Percentiles rank a stretch among this genome's conserved stretches.
phyloP scores from a whole-genome alignment of 768 basidiomycete species.

The Trametes maxima region DNA sequence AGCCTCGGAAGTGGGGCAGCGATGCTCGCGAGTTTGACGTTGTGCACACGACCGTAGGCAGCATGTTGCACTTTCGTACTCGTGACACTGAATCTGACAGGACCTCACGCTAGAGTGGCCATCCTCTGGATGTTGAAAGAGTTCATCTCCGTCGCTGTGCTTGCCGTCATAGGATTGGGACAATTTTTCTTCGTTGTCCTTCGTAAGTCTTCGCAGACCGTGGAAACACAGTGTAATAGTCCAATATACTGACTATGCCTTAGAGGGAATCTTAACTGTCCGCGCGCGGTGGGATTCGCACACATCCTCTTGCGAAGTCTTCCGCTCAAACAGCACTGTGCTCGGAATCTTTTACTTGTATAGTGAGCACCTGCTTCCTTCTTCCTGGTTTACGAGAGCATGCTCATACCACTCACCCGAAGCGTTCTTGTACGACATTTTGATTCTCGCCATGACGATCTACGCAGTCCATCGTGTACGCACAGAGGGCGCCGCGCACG shows the following conservation, averaged over 20 bases:
- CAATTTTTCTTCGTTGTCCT: background rate
- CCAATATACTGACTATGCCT: background rate
- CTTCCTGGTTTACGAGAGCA: background rate
- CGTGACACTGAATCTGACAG: background rate
- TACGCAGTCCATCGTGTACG: slow-evolving; percentile 11
- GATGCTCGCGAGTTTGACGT: slow-evolving; percentile 6
- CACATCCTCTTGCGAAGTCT: background rate
- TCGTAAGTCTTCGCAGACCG: background rate
- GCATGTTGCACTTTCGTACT: background rate
- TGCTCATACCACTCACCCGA: background rate
- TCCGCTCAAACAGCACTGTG: background rate
- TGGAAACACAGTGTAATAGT: no score
- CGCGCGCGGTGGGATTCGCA: slow-evolving; percentile 2
- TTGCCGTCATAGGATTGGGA: background rate
- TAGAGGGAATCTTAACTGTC: slow-evolving; percentile 6
- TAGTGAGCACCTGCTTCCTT: background rate
- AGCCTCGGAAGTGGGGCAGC: slow-evolving; percentile 1
- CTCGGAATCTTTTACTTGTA: slow-evolving; percentile 13
- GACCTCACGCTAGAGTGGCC: background rate
- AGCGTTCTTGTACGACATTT: slow-evolving; percentile 21
- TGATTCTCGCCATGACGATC: slow-evolving; percentile 14
- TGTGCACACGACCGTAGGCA: slow-evolving; percentile 6
- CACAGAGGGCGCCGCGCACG: no score
- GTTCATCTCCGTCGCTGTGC: background rate
- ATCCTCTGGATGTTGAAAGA: slow-evolving; percentile 1